Percentiles rank a stretch among this genome's conserved stretches.
Evolutionary conservation across 768 basidiomycete species (phyloP).

Genomic region (Rhizopogon vulgaris): DNA sequence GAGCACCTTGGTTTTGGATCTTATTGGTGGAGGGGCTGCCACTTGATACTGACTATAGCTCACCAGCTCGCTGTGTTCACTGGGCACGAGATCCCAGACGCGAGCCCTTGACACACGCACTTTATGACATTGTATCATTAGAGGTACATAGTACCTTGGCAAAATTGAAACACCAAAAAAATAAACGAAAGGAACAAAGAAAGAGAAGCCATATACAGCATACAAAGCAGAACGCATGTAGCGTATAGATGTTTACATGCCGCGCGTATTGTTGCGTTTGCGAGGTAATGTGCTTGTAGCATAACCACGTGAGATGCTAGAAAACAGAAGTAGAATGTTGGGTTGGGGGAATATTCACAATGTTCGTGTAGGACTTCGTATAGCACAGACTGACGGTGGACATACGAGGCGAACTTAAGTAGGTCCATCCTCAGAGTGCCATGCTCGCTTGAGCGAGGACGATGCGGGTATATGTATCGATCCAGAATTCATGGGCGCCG

Average conservation of each 20-base stretch:
- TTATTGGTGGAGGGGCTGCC: background rate
- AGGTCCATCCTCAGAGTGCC: slow-evolving; percentile 18
- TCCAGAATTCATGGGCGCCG: slow-evolving; percentile 14
- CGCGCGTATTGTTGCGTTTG: background rate
- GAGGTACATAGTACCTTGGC: background rate
- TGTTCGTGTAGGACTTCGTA: background rate
- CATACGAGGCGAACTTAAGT: background rate
- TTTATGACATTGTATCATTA: background rate
- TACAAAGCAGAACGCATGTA: background rate
- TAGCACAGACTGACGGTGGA: background rate
- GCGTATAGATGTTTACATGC: background rate
- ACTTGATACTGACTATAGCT: background rate
- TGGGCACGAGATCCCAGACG: background rate
- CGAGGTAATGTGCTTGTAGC: background rate
- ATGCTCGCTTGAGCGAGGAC: slow-evolving; percentile 20
- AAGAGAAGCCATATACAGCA: background rate
- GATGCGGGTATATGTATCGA: slow-evolving; percentile 3
- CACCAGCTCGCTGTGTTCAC: background rate
- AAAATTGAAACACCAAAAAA: background rate
- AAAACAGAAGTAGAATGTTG: background rate
- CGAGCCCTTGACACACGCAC: background rate
- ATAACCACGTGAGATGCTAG: background rate
- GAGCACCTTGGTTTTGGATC: background rate
- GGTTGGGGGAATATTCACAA: background rate
- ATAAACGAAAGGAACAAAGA: background rate